These are phyloP conservation scores for Ophiostoma himal-ulmi DNA, from an alignment of 2,329 filamentous ascomycete species.

Conservation along the genomic window DNA sequence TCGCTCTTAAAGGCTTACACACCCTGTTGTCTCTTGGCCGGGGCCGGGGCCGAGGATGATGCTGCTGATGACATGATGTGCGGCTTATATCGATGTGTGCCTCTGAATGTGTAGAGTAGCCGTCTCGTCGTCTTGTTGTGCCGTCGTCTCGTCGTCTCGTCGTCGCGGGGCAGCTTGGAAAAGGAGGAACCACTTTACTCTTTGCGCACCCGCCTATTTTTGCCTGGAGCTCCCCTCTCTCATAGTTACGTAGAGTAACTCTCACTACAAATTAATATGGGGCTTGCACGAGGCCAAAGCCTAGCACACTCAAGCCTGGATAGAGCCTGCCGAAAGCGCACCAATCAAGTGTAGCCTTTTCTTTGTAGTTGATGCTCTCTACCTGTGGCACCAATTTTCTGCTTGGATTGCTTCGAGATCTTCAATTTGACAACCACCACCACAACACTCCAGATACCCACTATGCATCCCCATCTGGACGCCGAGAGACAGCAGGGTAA, in stretches of 20 bases:
- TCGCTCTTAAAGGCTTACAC: conserved; percentile 20
- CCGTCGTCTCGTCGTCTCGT: not conserved
- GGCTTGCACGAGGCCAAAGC: not conserved
- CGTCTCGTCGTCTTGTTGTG: not conserved
- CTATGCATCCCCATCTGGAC: conserved; percentile 96
- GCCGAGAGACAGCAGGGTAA: conserved; percentile 85
- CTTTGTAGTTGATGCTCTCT: not conserved
- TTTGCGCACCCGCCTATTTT: not conserved
- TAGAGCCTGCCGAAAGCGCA: not conserved
- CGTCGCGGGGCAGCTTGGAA: not conserved
- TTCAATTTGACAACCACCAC: not conserved
- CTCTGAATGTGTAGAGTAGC: not conserved
- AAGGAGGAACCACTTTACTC: not conserved
- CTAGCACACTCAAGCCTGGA: not conserved
- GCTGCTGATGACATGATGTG: conserved; percentile 20
- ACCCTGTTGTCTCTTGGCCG: conserved; percentile 72
- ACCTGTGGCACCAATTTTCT: not conserved
- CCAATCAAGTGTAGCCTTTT: not conserved
- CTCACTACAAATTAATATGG: not conserved
- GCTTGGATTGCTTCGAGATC: not conserved
- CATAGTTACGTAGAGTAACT: not conserved
- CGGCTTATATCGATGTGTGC: not conserved
- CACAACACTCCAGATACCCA: not conserved
- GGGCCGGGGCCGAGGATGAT: conserved; percentile 25
- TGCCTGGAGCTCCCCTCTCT: conserved; percentile 10